Base-by-base conservation (phyloP, 106 monocot genomes). In the Posidonia australis region DNA sequence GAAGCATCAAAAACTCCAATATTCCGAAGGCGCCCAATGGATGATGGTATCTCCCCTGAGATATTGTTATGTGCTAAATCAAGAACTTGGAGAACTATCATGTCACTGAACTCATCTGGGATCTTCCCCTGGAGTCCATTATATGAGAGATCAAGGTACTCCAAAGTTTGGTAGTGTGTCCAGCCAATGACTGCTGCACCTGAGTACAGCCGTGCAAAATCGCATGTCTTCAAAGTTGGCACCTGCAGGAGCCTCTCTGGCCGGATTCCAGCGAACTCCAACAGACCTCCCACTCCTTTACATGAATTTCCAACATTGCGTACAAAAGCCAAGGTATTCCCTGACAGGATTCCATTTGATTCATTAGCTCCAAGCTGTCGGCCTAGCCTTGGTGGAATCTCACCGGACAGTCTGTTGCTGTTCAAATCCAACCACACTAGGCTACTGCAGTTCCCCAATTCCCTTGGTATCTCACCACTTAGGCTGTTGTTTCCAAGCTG, bases 61-160 rank as follows among this genome's bases (percentile, higher is more conserved):
- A 91, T 17, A 16, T 51, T 76, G 65, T 91, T 91, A 62, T 81
- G 83, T 10, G 90, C 86, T 10, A 91, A 52, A 54, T 86, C 90
- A 16, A 91, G 86, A 46, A 91, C 90, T 63, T 91, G 86, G 9
- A 91, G 78, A 22, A 86, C 81, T 9, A 68, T 27, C 83, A 91
- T 91, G 69, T 91, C 66, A 9, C 86, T 83, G 24, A 91, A 81
- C 67, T 86, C 86, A 16, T 66, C 72, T 0, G 90, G 90, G 28
- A 91, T 91, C 3, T 28, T 66, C 14, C 83, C 90, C 0, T 41
- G 21, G 48, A 91, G 81, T 44, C 72, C 63, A 13, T 91, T 91
- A 69, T 86, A 86, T 14, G 90, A 91, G 13, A 91, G 81, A 64
- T 91, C 86, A 14, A 91, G 83, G 49, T 86, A 91, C 65, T 91